Base-by-base conservation (phyloP, 208 protist genomes). In the Crithidia sp. region DNA sequence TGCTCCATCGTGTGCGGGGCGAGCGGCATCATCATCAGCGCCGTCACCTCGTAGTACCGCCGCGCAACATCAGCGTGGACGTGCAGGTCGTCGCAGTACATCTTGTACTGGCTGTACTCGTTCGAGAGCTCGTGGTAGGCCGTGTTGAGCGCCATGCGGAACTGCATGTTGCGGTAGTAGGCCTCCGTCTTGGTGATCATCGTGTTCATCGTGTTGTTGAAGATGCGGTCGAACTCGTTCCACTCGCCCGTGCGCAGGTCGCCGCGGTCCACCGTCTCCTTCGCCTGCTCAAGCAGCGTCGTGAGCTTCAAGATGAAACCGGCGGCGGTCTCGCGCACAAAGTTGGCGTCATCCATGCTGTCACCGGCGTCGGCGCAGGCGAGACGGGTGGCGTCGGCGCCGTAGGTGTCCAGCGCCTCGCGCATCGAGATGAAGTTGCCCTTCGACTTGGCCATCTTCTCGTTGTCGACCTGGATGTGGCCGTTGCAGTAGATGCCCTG, bases 361-460 rank as follows among this genome's bases (percentile, higher is more conserved):
- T 99, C 99, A 71, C 99, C 99, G 52, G 99, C 94, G 80, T 99
- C 99, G 37, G 99, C 99, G 16, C 99, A 97, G 40, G 97, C 95
- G 28, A 99, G 85, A 54, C 99, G 92, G 55, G 96, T 99, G 9
- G 92, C 96, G 74, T 99, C 96, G 44, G 95, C 87, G 41, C 83
- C 83, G 76, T 96, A 99, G 14, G 71, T 74, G 19, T 97, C 81
- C 41, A 98, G 85, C 7, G 86, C 88, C 63, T 98, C 82, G 13
- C 67, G 28, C 49, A 99, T 66, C 13, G 98, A 99, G 57, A 99
- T 88, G 88, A 99, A 99, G 88, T 99, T 99, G 52, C 99, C 99
- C 41, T 95, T 99, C 0, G 92, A 98, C 86, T 99, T 99, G 53
- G 96, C 98, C 99, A 99, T 99, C 89, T 99, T 99, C 53, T 99